A percentile compares a stretch with the other conserved stretches of the same genome.
Conservation (phyloP, 495 filamentous ascomycete species). For the Barbatosphaeria neglecta region DNA sequence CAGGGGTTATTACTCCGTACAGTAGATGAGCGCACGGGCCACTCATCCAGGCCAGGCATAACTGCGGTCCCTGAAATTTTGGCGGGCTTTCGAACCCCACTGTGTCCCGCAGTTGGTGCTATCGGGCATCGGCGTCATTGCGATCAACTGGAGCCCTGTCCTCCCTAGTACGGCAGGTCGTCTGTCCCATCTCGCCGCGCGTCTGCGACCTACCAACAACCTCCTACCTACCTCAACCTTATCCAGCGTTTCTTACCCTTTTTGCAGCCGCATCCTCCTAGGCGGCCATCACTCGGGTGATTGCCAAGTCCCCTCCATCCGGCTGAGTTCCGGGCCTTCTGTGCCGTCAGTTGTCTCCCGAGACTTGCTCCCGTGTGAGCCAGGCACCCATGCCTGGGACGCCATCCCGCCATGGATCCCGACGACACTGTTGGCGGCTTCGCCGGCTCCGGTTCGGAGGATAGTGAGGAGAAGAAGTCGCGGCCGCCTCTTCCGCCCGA, state of each 20-base stretch:
- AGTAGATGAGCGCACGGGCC: not conserved
- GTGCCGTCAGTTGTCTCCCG: no score
- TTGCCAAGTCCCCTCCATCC: no score
- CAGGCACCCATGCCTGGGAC: not conserved
- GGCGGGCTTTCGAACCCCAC: no score
- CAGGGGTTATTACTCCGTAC: no score
- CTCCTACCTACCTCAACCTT: not conserved
- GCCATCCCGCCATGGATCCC: slow-evolving; percentile 39
- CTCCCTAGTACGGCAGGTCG: no score
- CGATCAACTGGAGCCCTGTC: not conserved
- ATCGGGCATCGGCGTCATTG: not conserved
- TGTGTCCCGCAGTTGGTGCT: no score
- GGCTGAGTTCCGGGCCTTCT: no score
- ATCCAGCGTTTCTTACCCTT: not conserved
- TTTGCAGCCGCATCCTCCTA: no score
- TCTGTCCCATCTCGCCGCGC: not conserved
- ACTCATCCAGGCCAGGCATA: not conserved
- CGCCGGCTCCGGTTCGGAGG: slow-evolving; percentile 18
- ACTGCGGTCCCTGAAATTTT: not conserved
- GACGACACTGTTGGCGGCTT: slow-evolving; percentile 39
- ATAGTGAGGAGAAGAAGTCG: slow-evolving; percentile 16
- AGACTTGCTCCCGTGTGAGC: not conserved
- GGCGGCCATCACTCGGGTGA: no score
- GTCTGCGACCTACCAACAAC: not conserved
- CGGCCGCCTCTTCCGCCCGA: slow-evolving; percentile 68